A percentile compares a stretch with the other conserved stretches of the same genome.
phyloP scores from a whole-genome alignment of 257 asterid genomes.

The Solanum pimpinellifolium region DNA sequence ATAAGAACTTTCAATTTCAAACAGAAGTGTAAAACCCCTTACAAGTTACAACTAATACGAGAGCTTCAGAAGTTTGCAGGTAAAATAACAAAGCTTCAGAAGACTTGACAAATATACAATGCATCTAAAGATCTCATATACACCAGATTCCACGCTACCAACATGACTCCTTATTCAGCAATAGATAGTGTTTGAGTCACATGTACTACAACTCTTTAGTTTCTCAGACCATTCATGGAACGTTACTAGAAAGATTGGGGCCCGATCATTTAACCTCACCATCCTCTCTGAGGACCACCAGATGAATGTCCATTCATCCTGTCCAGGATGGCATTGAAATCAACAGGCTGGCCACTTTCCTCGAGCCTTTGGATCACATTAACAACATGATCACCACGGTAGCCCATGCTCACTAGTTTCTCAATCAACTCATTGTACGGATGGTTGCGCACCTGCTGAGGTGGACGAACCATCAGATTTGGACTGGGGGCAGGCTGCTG shows the following conservation, averaged over 20 bases:
- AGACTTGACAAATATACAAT: not conserved
- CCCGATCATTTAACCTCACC: conserved; percentile 34
- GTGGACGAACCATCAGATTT: conserved; percentile 27
- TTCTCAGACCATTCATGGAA: not conserved
- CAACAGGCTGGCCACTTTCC: conserved; percentile 82
- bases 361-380: conserved; percentile 74
- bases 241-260: not conserved
- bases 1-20: not conserved
- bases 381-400: conserved; percentile 63
- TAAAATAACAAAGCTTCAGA: not conserved
- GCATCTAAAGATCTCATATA: not conserved
- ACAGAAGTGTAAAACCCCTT: not conserved
- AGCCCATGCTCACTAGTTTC: conserved; percentile 84
- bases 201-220: not conserved
- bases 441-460: conserved; percentile 45
- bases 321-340: conserved; percentile 70
- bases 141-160: not conserved
- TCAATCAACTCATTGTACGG: conserved; percentile 78
- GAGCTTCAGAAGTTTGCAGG: conserved; percentile 1
- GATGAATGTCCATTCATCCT: conserved; percentile 67
- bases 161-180: not conserved
- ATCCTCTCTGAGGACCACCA: conserved; percentile 78
- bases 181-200: not conserved
- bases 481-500: conserved; percentile 36
- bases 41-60: not conserved